Base-by-base conservation (phyloP, 768 basidiomycete species). In the Phaeotremella fagi region DNA sequence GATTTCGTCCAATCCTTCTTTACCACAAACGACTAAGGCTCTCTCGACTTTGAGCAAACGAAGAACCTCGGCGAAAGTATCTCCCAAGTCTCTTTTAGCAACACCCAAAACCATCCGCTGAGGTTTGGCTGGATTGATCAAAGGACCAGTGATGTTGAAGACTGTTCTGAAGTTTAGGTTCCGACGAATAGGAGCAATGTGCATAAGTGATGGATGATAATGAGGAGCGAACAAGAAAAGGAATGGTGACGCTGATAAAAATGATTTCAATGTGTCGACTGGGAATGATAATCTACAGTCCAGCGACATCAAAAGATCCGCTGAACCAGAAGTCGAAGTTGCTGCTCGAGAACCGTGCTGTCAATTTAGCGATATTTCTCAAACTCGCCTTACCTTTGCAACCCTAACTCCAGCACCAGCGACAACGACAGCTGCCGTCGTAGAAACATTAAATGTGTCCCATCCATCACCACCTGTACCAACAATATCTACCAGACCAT, bases 401-500 rank as follows among this genome's bases (percentile, higher is more conserved):
- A 99, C 90, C 28, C 90, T 80, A 0, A 88, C 88, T 4, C 94
- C 94, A 5, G 91, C 88, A 14, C 92, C 94, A 22, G 91, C 90
- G 25, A 92, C 94, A 18, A 97, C 88, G 56, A 99, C 81, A 0
- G 82, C 92, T 2, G 94, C 92, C 1, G 89, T 85, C 0, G 94
- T 97, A 70, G 90, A 92, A 48, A 97, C 92, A 71, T 98, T 97
- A 81, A 91, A 97, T 0, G 92, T 85, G 67, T 97, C 88, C 74
- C 91, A 83, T 0, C 91, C 91, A 75, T 97, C 95, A 5, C 95
- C 94, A 11, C 94, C 90, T 0, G 90, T 91, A 1, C 90, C 90
- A 20, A 94, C 90, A 53, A 94, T 88, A 71, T 92, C 88, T 20
- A 85, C 82, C 38, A 68, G 46, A 1, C 73, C 73, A 0, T 54